Percentiles rank a stretch among this genome's conserved stretches.
Evolutionary conservation across 352 stramenopile genomes (phyloP).

Genomic region (Globisporangium nunn): DNA sequence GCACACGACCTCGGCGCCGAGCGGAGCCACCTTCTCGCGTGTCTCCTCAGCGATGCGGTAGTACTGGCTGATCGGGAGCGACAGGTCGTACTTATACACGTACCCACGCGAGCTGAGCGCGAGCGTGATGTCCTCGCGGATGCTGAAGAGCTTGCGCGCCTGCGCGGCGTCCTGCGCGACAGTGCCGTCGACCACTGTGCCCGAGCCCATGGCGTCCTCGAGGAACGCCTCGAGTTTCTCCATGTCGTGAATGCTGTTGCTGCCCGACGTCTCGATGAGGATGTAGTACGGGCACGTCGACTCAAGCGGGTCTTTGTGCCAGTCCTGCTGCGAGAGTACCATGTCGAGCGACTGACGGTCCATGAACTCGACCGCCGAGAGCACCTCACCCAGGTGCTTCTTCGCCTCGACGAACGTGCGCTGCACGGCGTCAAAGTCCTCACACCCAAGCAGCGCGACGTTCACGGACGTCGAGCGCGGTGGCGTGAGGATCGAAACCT

Average conservation of each 20-base stretch:
- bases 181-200: slow-evolving; percentile 85
- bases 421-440: slow-evolving; percentile 83
- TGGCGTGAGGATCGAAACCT: slow-evolving; percentile 81
- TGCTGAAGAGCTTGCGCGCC: slow-evolving; percentile 88
- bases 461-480: slow-evolving; percentile 65
- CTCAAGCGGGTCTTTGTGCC: slow-evolving; percentile 62
- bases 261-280: slow-evolving; percentile 95
- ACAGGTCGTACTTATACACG: slow-evolving; percentile 98
- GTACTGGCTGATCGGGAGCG: slow-evolving; percentile 89
- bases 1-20: slow-evolving; percentile 61
- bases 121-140: slow-evolving; percentile 93
- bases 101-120: slow-evolving; percentile 80
- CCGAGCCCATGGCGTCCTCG: slow-evolving; percentile 60
- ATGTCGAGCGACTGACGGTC: slow-evolving; percentile 88
- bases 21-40: slow-evolving; percentile 32
- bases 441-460: slow-evolving; percentile 89
- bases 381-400: slow-evolving; percentile 87
- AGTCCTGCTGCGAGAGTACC: slow-evolving; percentile 65
- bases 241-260: slow-evolving; percentile 86
- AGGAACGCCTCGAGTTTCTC: slow-evolving; percentile 88
- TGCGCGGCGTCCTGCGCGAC: slow-evolving; percentile 91
- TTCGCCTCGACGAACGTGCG: slow-evolving; percentile 80
- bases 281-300: slow-evolving; percentile 85
- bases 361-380: slow-evolving; percentile 96
- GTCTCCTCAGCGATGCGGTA: slow-evolving; percentile 87